phyloP scores from a whole-genome alignment of 2,329 filamentous ascomycete genomes.

The Colletotrichum filicis region DNA sequence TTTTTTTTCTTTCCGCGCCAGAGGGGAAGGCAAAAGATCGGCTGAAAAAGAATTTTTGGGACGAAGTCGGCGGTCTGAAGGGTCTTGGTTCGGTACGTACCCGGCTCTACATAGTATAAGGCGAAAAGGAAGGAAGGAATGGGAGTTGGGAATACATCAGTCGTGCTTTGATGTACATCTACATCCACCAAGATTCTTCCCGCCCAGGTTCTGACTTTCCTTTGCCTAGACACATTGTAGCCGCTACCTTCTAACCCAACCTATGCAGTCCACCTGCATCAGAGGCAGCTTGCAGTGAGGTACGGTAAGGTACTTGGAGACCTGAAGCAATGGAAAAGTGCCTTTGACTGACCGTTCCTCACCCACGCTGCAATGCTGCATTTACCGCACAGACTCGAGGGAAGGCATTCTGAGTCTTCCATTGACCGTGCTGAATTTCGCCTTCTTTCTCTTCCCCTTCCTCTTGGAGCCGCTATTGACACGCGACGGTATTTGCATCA shows the following conservation, averaged over 20 bases:
- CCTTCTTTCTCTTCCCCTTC: background rate
- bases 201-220: background rate
- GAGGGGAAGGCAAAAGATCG: background rate
- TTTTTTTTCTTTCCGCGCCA: background rate
- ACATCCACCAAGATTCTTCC: background rate
- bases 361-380: background rate
- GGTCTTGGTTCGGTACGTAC: constrained; percentile 14
- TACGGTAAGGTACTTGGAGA: too few relatives aligned
- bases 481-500: background rate
- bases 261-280: background rate
- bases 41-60: constrained; percentile 21
- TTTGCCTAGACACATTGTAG: background rate
- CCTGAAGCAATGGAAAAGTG: background rate
- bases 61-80: constrained; percentile 28
- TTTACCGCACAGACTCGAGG: constrained; percentile 19
- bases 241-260: background rate
- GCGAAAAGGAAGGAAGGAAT: background rate
- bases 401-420: background rate
- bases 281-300: background rate
- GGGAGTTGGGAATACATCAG: background rate
- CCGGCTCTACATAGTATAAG: background rate
- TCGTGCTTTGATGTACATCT: background rate
- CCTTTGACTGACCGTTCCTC: background rate
- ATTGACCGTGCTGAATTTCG: background rate
- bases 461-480: background rate